Base-by-base conservation (phyloP, 2,329 filamentous ascomycete species). In the Reticulascus tulasneorum region DNA sequence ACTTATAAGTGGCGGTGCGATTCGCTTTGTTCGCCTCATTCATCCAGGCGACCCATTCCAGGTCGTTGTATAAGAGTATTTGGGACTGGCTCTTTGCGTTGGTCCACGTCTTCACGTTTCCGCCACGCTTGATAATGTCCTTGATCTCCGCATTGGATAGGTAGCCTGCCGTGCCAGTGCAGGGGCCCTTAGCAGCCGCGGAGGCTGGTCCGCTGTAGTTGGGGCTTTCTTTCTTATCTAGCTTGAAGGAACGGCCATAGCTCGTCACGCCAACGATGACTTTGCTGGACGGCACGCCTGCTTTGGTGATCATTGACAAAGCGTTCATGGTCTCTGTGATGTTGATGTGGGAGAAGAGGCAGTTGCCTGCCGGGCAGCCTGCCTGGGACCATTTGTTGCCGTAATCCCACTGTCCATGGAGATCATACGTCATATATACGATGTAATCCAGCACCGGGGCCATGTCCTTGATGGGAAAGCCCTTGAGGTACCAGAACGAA, bases 341-440 rank as follows among this genome's bases (percentile, higher is more conserved):
- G 48, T 67, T 67, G 41, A 65, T 48, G 40, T 64, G 60, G 0
- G 50, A 55, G 1, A 59, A 56, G 2, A 67, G 50, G 29, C 64
- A 59, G 44, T 55, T 55, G 2, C 56, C 56, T 6, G 9, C 35
- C 2, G 47, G 41, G 33, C 56, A 59, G 15, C 51, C 49, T 1
- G 49, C 40, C 27, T 29, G 47, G 11, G 52, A 40, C 28, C 45
- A 51, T 8, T 47, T 31, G 33, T 56, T 59, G 0, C 46, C 48
- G 2, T 48, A 48, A n/a, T 59, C 56, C 35, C 35, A 33, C 13
- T 40, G 41, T 6, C 59, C 58, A n/a, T 61, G 57, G 0, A 61
- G 36, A 28, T 62, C 56, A 11, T 61, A 62, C 4, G 56, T 58
- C 40, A 61, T 62, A 19, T 50, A 60, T 9, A 62, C 46, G 10